A percentile compares a stretch with the other conserved stretches of the same genome.
phyloP scores from a whole-genome alignment of 768 basidiomycete genomes.

The Psilocybe sp. region DNA sequence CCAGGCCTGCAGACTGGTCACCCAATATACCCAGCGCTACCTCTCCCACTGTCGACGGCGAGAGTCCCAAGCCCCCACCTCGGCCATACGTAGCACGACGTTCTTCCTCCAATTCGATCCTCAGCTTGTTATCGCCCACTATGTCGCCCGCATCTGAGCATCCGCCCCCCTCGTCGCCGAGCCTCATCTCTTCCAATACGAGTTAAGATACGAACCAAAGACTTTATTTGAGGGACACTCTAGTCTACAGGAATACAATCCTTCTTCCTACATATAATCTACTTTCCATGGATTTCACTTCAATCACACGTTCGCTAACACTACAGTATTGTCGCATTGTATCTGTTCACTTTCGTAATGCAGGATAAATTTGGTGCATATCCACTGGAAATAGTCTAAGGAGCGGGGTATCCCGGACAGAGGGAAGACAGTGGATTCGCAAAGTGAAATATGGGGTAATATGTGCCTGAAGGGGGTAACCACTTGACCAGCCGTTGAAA shows the following conservation, averaged over 20 bases:
- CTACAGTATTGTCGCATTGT: no score
- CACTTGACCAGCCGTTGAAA: conserved; percentile 4
- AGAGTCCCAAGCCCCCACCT: conserved; percentile 42
- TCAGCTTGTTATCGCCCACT: conserved; percentile 36
- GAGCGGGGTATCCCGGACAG: no score
- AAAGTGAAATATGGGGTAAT: not conserved
- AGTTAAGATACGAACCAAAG: not conserved
- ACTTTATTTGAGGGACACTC: no score
- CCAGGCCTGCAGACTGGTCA: conserved; percentile 7
- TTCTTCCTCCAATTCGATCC: conserved; percentile 44
- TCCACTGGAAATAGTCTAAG: no score
- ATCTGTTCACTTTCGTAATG: no score
- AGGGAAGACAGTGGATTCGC: no score
- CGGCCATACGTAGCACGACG: conserved; percentile 63
- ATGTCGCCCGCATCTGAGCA: conserved; percentile 14
- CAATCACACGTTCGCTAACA: no score
- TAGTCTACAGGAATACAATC: no score
- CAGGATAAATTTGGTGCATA: no score
- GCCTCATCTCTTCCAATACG: conserved; percentile 11
- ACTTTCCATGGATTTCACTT: no score
- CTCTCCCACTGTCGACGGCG: conserved; percentile 23
- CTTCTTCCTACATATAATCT: no score
- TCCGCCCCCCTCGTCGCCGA: conserved; percentile 4
- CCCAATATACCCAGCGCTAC: conserved; percentile 19
- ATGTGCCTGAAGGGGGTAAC: conserved; percentile 3